Base-by-base conservation (phyloP, 345 rosid genomes). In the Draba incana region DNA sequence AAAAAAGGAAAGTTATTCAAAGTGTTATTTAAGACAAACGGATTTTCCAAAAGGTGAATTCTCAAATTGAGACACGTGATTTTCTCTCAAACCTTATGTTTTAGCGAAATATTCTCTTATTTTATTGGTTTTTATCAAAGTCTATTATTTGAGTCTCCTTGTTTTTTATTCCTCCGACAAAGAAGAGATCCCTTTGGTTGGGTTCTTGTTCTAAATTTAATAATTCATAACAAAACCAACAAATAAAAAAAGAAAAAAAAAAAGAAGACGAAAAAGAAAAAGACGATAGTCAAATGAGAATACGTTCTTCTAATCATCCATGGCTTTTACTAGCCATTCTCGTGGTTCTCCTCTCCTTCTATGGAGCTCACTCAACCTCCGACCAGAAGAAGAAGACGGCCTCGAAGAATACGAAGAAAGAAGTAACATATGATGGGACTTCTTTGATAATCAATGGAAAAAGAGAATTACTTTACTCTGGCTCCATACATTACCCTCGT, bases 401-500 rank as follows among this genome's bases (percentile, higher is more conserved):
- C 15, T 56, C 70, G 10, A 52, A 38, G 24, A 49, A 45, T 16
- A 41, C 50, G 7, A 62, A 64, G 54, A 60, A 46, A 45, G 80
- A 68, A 56, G 79, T 78, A 62, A 69, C 78, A 42, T 74, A 74
- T 74, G 81, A 78, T 79, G 72, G 79, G 56, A 75, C 66, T 1
- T 75, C 82, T 44, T 60, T 79, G 47, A 79, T 69, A 52, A 51
- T 79, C 42, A 54, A 79, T 61, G 82, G 82, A 35, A 66, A 50
- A 13, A 70, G 82, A 70, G 75, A 75, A 62, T 56, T 79, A 27
- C 56, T 79, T 55, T 69, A 54, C 57, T 75, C 82, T 23, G 82
- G 82, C 61, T 75, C 82, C 28, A 75, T 75, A 15, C 79, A 79
- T 59, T 79, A 79, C 59, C 79, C 79, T 64, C 74, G 79, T 23